Base-by-base conservation (phyloP, 257 asterid species). In the Nicotiana attenuata region DNA sequence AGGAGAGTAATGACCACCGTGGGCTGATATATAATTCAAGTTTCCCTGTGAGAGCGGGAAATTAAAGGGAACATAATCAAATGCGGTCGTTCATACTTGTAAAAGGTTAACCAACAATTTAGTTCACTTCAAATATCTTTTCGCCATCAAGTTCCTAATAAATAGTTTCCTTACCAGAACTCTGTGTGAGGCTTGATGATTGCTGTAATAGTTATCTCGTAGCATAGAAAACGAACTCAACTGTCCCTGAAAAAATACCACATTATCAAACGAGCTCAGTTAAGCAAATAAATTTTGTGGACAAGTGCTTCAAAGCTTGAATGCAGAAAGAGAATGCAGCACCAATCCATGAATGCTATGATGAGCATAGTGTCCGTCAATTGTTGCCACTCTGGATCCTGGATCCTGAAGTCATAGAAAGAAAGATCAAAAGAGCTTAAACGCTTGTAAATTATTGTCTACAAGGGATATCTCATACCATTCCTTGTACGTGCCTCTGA, bases 331-430 rank as follows among this genome's bases (percentile, higher is more conserved):
- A 38, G 60, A 55, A 55, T 24, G 61, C 28, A 45, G 64, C 66
- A 88, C 85, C 88, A 79, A 56, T 82, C 81, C 88, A 82, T 81
- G 87, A 78, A 52, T 31, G 26, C 35, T 86, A 75, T 84, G 91
- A 41, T 82, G 88, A 78, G 81, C 33, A 73, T 57, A 79, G 66
- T 85, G 81, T 73, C 86, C 84, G 78, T 63, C 84, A 65, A 64
- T 67, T 53, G 79, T 69, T 19, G 88, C 84, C 47, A 69, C 71
- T 82, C 85, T 80, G 57, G 65, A 66, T 65, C 81, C 84, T 33
- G 78, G 17, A 61, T 81, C 88, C 88, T 87, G 81, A 35, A 84
- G 52, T 64, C 47, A 65, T 50, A 80, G 10, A 81, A 24, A 67
- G 56, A 82, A 77, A 73, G 57, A 29, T 16, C 53, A 52, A 26